Evolutionary conservation across 352 stramenopile genomes (phyloP).

Genomic region (Saprolegnia parasitica): DNA sequence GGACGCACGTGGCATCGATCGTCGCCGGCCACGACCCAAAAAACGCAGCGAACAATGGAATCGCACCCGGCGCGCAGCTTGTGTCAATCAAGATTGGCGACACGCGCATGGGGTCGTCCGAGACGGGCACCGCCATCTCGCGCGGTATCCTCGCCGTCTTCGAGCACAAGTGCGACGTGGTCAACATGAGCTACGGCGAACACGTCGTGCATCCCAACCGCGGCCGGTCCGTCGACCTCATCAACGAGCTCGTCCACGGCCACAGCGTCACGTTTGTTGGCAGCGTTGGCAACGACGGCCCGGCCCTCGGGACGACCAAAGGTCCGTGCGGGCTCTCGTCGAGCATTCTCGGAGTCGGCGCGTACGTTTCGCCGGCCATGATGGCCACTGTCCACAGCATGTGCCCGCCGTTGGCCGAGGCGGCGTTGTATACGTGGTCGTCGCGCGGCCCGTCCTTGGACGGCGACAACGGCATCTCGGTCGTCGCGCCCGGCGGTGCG

Average conservation of each 20-base stretch:
- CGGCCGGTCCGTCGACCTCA: constrained; percentile 84
- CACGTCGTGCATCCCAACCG: constrained; percentile 82
- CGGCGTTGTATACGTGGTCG: constrained; percentile 85
- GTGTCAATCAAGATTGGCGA: constrained; percentile 96
- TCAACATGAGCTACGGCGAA: constrained; percentile 98
- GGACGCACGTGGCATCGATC: constrained; percentile 95
- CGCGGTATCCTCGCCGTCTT: constrained; percentile 91
- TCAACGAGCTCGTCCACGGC: constrained; percentile 87
- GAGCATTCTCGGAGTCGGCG: constrained; percentile 87
- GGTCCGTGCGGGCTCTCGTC: constrained; percentile 83
- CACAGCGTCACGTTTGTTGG: constrained; percentile 92
- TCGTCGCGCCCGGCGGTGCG: constrained; percentile 91
- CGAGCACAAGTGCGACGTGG: constrained; percentile 82
- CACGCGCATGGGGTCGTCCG: constrained; percentile 86
- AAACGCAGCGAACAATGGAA: constrained; percentile 83
- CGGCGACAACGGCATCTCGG: constrained; percentile 85
- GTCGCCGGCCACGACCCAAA: constrained; percentile 84
- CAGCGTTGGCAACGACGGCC: constrained; percentile 95
- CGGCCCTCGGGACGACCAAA: constrained; percentile 90
- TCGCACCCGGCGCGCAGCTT: constrained; percentile 92
- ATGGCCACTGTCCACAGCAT: constrained; percentile 90
- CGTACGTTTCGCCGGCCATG: constrained; percentile 94
- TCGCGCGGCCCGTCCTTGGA: constrained; percentile 90
- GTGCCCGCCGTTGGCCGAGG: constrained; percentile 32
- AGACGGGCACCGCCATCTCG: constrained; percentile 88